phyloP scores from a whole-genome alignment of 139 green algal species.

The Chlorella vulgaris region DNA sequence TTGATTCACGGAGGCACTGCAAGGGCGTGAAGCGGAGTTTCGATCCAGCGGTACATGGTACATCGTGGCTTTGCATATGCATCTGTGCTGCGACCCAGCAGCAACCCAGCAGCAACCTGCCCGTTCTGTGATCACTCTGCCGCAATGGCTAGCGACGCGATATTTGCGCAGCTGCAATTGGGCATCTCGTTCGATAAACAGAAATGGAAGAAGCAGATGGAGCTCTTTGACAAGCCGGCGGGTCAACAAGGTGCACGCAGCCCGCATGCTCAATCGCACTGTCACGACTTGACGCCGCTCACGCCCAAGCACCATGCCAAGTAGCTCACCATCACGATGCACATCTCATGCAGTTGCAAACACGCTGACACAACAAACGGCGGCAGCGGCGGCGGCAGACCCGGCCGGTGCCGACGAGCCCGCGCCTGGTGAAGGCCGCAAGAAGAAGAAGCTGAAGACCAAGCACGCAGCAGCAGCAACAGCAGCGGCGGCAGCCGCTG shows the following conservation, averaged over 20 bases:
- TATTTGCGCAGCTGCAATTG: slow-evolving; percentile 35
- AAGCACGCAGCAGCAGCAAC: background rate
- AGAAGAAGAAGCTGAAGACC: slow-evolving; percentile 24
- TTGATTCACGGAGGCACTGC: too few species aligned
- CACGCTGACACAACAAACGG: background rate
- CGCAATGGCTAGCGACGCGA: background rate
- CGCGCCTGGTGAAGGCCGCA: background rate
- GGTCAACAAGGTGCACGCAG: background rate
- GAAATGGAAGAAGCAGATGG: slow-evolving; percentile 38
- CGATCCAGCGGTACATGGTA: too few species aligned
- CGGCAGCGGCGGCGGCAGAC: too few species aligned
- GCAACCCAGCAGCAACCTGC: background rate
- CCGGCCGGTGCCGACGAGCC: background rate
- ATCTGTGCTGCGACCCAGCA: background rate
- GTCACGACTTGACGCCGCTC: background rate
- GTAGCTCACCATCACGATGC: background rate
- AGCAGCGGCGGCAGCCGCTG: background rate
- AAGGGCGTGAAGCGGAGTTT: too few species aligned
- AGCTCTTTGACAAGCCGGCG: slow-evolving; percentile 14
- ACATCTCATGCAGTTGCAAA: too few species aligned
- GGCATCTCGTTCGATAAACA: slow-evolving; percentile 39
- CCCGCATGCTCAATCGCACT: background rate
- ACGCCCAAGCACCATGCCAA: background rate
- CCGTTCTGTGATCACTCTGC: too few species aligned
- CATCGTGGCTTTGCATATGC: too few species aligned